Base-by-base conservation (phyloP, 441 rosid genomes). In the Mallotus japonicus region DNA sequence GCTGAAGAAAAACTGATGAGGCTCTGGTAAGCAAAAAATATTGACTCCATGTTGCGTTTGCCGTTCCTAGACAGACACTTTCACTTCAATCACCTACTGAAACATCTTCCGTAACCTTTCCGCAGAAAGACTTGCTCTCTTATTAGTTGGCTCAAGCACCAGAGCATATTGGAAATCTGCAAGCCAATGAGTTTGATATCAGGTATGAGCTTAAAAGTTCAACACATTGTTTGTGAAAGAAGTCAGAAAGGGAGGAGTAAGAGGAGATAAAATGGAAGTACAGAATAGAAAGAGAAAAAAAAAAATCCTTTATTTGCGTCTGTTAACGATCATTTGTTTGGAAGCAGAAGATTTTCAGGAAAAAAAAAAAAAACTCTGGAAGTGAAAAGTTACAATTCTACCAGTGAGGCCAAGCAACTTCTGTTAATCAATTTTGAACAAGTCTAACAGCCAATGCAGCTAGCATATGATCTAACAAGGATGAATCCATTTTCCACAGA, bases 61-160 rank as follows among this genome's bases (percentile, higher is more conserved):
- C 60, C 60, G 7, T 6, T 54, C 10, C 13, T 15, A 11, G 47
- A 17, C 44, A 47, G 6, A 0, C 20, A 17, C 49, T 20, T 55
- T 68, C 60, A 42, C 55, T 47, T 54, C 51, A 56, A 65, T 32
- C 19, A 12, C 56, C 69, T 74, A 83, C 71, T 58, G 85, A 67
- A 82, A 92, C 42, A 68, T 12, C 83, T 90, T 90, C 81, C 87
- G 79, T 65, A 94, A 82, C 83, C 92, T 85, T 57, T 91, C 91
- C 0, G 97, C 97, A 72, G 93, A 89, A 22, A 80, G 56, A 47
- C 94, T 69, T 19, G 97, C 99, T 79, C 96, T 77, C 85, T 89
- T 92, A 77, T 95, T 95, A 79, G 93, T 92, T 69, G 99, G 99
- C 82, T 95, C 99, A 22, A 95, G 90, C 69, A 95, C 96, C 63